Percentiles rank a stretch among this genome's conserved stretches.
These are phyloP conservation scores for Cinnamomum chago DNA, from an alignment of 164 flowering plant genomes.

Conservation along the genomic window DNA sequence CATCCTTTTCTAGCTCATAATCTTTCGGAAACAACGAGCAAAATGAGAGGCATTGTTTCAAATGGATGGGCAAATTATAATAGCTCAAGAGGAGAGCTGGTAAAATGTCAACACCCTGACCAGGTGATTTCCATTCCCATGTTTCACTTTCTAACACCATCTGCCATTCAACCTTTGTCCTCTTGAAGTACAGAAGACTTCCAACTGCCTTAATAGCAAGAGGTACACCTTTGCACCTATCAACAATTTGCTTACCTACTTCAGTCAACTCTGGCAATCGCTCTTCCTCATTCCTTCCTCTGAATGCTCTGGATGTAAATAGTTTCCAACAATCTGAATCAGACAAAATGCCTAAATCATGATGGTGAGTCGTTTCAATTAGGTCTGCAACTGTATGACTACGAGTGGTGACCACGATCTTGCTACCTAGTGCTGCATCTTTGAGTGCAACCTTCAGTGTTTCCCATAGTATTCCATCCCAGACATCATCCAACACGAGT, in stretches of 20 bases:
- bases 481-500: conserved; percentile 20
- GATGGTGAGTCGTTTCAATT: not conserved
- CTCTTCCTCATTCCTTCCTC: not conserved
- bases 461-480: conserved; percentile 5
- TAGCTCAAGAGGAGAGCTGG: conserved; percentile 18
- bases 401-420: conserved; percentile 7
- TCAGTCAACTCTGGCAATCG: not conserved
- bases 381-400: not conserved
- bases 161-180: conserved; percentile 10
- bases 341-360: not conserved
- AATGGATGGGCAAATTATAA: conserved; percentile 14
- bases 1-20: not conserved
- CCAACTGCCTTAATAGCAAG: conserved; percentile 11
- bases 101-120: not conserved
- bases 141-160: conserved; percentile 3
- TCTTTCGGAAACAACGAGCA: conserved; percentile 25
- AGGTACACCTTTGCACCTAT: conserved; percentile 21
- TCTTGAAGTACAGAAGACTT: conserved; percentile 8
- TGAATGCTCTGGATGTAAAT: conserved; percentile 6
- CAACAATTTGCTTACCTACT: conserved; percentile 9
- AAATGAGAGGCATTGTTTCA: conserved; percentile 19
- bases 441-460: not conserved
- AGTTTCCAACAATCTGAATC: conserved; percentile 4
- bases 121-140: conserved; percentile 12
- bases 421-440: conserved; percentile 5